Conservation (phyloP, 306 rosid genomes). For the Trifolium dubium region DNA sequence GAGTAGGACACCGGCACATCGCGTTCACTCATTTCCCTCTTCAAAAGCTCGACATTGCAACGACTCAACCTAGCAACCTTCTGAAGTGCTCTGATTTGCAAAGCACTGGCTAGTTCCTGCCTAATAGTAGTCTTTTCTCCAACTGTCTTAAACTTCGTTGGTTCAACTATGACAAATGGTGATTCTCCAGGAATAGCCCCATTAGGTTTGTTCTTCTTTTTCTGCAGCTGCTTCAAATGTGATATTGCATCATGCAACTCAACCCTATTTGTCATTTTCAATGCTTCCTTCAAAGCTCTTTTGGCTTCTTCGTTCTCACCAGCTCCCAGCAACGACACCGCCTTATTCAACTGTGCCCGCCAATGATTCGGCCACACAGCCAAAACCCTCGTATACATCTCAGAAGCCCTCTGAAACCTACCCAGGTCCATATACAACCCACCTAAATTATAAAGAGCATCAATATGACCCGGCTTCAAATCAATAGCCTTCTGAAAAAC, state of each 20-base stretch:
- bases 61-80: conserved; percentile 88
- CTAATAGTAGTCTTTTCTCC: conserved; percentile 82
- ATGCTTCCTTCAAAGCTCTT: conserved; percentile 89
- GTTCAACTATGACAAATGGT: conserved; percentile 62
- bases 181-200: conserved; percentile 69
- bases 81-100: conserved; percentile 86
- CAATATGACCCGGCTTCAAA: conserved; percentile 90
- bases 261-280: conserved; percentile 97
- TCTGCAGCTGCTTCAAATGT: conserved; percentile 93
- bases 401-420: conserved; percentile 94
- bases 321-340: conserved; percentile 94
- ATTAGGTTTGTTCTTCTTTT: conserved; percentile 78
- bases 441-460: conserved; percentile 93
- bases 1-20: conserved; percentile 91
- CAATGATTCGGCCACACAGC: conserved; percentile 98
- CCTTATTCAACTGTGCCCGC: conserved; percentile 98
- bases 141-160: conserved; percentile 68
- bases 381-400: conserved; percentile 95
- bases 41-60: conserved; percentile 78
- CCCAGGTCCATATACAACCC: conserved; percentile 97
- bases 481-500: conserved; percentile 98
- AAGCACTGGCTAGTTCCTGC: conserved; percentile 68
- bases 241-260: conserved; percentile 96
- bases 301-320: conserved; percentile 91
- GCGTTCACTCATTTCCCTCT: conserved; percentile 85